Conservation (phyloP, 139 green algal species). For the Chlorella sp. region DNA sequence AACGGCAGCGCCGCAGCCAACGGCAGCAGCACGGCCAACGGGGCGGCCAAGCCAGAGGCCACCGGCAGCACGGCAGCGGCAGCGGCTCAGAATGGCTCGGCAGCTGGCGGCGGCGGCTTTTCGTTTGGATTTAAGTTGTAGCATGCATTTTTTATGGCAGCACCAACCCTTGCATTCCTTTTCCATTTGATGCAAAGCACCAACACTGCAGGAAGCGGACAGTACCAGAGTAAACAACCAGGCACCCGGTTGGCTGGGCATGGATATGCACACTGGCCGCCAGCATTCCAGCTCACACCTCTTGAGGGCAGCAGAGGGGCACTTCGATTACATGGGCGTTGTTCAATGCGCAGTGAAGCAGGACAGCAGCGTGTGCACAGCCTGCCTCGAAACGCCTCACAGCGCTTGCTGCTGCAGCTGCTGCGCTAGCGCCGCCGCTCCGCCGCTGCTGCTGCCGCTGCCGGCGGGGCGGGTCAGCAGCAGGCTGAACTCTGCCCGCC, state of each 20-base stretch:
- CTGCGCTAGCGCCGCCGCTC: neutral
- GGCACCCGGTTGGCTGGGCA: too few relatives aligned
- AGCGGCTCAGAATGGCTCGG: neutral
- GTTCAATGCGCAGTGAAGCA: too few relatives aligned
- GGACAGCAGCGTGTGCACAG: too few relatives aligned
- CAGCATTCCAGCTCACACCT: neutral
- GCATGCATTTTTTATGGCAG: too few relatives aligned
- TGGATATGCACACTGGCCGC: too few relatives aligned
- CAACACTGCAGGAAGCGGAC: too few relatives aligned
- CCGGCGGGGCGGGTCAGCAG: constrained; percentile 33
- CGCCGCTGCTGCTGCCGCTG: constrained; percentile 12
- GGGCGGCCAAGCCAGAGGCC: neutral
- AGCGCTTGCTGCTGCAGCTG: neutral
- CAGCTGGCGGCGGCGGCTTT: neutral
- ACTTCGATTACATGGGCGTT: too few relatives aligned
- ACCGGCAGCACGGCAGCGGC: neutral
- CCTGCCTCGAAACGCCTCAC: too few relatives aligned
- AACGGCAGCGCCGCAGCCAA: neutral
- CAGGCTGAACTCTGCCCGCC: constrained; percentile 40
- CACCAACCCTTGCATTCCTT: too few relatives aligned
- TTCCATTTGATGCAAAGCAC: neutral
- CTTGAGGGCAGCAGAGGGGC: too few relatives aligned
- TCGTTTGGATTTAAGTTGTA: neutral
- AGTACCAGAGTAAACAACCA: too few relatives aligned
- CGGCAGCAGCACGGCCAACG: neutral